Conservation (phyloP, 179 eudicot genomes). For the Gypsophila paniculata region DNA sequence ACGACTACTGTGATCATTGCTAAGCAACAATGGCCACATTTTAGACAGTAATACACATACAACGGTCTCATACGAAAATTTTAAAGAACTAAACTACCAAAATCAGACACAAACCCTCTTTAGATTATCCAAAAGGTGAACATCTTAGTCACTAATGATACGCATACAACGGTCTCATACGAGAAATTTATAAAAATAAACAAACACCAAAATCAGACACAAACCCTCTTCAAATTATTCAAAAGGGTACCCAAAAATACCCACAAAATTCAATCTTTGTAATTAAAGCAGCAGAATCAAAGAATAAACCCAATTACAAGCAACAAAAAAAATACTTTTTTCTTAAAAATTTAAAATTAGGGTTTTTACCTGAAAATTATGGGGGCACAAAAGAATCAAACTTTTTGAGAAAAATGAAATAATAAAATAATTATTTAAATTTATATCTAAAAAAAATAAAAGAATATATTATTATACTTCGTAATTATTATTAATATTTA, state of each 20-base stretch:
- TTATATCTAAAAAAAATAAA: not conserved
- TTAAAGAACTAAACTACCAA: constrained; percentile 6
- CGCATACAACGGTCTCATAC: no score
- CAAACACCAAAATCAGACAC: constrained; percentile 16
- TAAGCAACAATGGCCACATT: no score
- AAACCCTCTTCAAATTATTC: constrained; percentile 24
- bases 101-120: constrained; percentile 22
- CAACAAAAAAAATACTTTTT: constrained; percentile 39
- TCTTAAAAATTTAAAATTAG: constrained; percentile 11
- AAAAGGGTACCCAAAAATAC: constrained; percentile 21
- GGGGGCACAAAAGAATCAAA: constrained; percentile 31
- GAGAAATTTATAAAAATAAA: not conserved
- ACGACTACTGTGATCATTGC: no score
- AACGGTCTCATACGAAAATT: no score
- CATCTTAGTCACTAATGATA: no score
- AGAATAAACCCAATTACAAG: constrained; percentile 58
- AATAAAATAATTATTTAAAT: not conserved
- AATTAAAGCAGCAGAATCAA: constrained; percentile 23
- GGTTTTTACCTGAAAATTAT: constrained; percentile 40
- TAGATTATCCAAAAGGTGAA: constrained; percentile 25
- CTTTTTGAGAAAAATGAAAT: constrained; percentile 19
- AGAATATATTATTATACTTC: no score
- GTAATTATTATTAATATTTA: no score
- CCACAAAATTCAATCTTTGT: constrained; percentile 16
- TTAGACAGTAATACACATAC: no score